Evolutionary conservation across 306 rosid species (phyloP).

Genomic region (Acacia melanoxylon): DNA sequence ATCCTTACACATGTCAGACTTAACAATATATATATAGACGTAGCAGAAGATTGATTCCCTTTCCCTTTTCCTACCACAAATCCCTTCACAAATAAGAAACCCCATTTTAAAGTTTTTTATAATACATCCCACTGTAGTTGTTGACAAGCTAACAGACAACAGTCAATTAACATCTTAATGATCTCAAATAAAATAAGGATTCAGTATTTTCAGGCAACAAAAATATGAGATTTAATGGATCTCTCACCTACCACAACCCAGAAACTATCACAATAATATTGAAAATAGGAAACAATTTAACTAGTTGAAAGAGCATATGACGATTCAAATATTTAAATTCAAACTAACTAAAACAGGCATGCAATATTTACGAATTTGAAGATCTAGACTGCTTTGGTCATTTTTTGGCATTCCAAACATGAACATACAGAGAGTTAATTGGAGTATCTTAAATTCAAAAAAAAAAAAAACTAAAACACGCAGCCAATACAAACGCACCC

Average conservation of each 20-base stretch:
- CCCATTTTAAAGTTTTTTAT: not conserved
- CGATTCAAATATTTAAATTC: not conserved
- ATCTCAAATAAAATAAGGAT: not conserved
- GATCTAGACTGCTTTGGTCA: not conserved
- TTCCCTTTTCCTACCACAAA: not conserved
- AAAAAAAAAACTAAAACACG: no score
- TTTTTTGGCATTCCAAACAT: conserved; percentile 7
- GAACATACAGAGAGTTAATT: not conserved
- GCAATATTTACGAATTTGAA: not conserved
- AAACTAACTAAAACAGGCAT: not conserved
- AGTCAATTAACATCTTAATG: not conserved
- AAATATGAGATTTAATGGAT: not conserved
- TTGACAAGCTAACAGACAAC: not conserved
- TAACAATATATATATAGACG: not conserved
- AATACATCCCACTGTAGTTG: not conserved
- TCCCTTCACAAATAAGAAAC: conserved; percentile 17
- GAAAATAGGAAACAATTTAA: not conserved
- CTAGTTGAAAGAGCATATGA: not conserved
- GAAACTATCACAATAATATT: not conserved
- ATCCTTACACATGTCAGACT: not conserved
- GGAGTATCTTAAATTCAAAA: not conserved
- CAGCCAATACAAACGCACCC: not conserved
- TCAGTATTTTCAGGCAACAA: not conserved
- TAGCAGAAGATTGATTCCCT: not conserved
- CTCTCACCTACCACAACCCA: not conserved